Evolutionary conservation across 1,284 basidiomycete genomes (phyloP), one percentile per base, ranked within the genome.

Genomic region (Neolentinus lepideus): DNA sequence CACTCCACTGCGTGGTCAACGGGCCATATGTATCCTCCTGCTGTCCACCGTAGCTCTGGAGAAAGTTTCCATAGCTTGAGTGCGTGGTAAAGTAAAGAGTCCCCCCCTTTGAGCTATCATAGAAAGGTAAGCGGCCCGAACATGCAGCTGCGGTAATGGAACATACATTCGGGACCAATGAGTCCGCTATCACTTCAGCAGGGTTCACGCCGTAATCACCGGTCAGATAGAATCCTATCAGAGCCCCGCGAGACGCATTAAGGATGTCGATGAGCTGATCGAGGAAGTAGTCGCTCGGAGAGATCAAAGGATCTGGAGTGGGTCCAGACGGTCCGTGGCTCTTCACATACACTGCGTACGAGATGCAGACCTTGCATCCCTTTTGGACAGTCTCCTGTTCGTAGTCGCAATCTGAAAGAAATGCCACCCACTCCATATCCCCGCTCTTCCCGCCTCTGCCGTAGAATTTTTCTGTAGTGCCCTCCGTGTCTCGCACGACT

Each of bases 21-120:
- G 1, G 88, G 83, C 88, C 89, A 91, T 58, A 91, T 76, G 67
- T 85, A 89, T 12, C 87, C 86, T 3, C 88, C 88, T 25, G 89
- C 88, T 21, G 82, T 81, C 84, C 88, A 91, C 55, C 86, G 84
- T 1, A 91, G 75, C 59, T 87, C 85, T 0, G 87, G 85, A 1
- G 72, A 67, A 35, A 91, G 80, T 60, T 89, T 88, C 72, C 84
- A 90, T 25, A 85, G 67, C 67, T 87, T 88, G 63, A 91, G 71
- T 2, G 87, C 84, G 56, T 88, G 85, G 66, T 88, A 89, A 12
- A 91, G 68, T 35, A 88, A 67, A 3, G 85, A 82, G 62, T 91
- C 88, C 19, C 84, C 83, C 27, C 85, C 87, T 70, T 88, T 89
- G 52, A 91, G 70, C 89, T 91, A 62, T 24, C 6, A 25, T 12